Evolutionary conservation across 345 rosid genomes (phyloP).

Genomic region (Boechera retrofracta): DNA sequence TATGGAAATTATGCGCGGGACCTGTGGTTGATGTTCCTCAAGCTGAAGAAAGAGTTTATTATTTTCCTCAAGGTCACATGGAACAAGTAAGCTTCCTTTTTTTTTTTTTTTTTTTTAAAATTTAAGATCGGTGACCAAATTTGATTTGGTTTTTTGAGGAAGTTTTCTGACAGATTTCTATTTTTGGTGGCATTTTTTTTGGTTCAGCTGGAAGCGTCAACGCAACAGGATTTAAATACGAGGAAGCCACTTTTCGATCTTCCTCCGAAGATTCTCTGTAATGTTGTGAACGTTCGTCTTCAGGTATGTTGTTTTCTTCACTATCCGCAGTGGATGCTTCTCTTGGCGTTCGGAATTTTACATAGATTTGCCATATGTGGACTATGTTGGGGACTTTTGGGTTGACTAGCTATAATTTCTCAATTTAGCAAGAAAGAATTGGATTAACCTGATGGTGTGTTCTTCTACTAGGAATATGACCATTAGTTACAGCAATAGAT

Average conservation of each 20-base stretch:
- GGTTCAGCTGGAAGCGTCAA: conserved; percentile 81
- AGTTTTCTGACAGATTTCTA: conserved; percentile 23
- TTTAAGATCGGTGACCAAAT: conserved; percentile 7
- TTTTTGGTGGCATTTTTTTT: conserved; percentile 35
- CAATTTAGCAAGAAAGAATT: not conserved
- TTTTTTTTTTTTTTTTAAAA: not conserved
- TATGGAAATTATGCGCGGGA: conserved; percentile 92
- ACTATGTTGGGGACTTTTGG: not conserved
- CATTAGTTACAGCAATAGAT: not conserved
- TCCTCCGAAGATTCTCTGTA: conserved; percentile 83
- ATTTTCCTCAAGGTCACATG: conserved; percentile 97
- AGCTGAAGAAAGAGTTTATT: conserved; percentile 64
- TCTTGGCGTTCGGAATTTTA: not conserved
- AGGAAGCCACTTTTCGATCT: conserved; percentile 70
- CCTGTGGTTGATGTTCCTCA: conserved; percentile 80
- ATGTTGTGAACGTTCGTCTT: conserved; percentile 69
- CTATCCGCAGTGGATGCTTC: not conserved
- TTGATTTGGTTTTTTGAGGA: not conserved
- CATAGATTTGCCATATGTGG: not conserved
- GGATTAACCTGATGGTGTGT: not conserved
- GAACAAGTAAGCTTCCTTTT: conserved; percentile 62
- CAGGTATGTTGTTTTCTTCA: conserved; percentile 53
- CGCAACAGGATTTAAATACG: conserved; percentile 76
- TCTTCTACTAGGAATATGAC: conserved; percentile 10
- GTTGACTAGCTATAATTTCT: conserved; percentile 10